Base-by-base conservation (phyloP, 140 eudicot genomes). In the Anethum foeniculum region DNA sequence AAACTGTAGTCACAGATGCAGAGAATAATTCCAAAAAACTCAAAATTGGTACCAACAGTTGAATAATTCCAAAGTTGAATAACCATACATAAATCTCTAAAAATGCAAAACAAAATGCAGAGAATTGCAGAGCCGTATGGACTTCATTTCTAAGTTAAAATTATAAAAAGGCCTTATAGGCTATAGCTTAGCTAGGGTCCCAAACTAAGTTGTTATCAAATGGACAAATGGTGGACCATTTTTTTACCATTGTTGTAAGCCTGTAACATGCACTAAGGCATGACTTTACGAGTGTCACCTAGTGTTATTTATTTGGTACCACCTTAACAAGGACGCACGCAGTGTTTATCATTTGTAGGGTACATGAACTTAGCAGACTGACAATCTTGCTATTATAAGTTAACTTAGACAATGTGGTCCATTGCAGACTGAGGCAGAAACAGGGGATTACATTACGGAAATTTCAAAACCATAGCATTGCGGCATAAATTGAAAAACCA, bases 71-170 rank as follows among this genome's bases (percentile, higher is more conserved):
- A 72, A 8, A 47, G 64, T 75, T 62, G 39, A 62, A 28, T 83
- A 80, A 77, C 79, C 85, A 82, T 85, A 86, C 89, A n/a, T n/a
- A n/a, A n/a, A n/a, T n/a, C n/a, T n/a, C n/a, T n/a, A 85, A 83
- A 86, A 80, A 83, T 81, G 84, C 87, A 11, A 68, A 68, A 34
- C 74, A 68, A 68, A 14, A 68, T 6, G 51, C 47, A 60, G 75
- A 39, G 74, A 81, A 79, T 75, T 47, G 80, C 68, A 77, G 79
- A 72, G 81, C 76, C 80, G 78, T 51, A 74, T 71, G 68, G 69
- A 75, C 54, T 74, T 34, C 1, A 38, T 84, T 56, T 76, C 75
- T 49, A 67, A 41, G 21, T 39, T 16, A 19, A 71, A 39, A 15
- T 71, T 34, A 71, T 71, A 15, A 13, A 69, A 9, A 7, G 43